phyloP scores from a whole-genome alignment of 371 early-diverging fungal species.

The Lichtheimia ornata region DNA sequence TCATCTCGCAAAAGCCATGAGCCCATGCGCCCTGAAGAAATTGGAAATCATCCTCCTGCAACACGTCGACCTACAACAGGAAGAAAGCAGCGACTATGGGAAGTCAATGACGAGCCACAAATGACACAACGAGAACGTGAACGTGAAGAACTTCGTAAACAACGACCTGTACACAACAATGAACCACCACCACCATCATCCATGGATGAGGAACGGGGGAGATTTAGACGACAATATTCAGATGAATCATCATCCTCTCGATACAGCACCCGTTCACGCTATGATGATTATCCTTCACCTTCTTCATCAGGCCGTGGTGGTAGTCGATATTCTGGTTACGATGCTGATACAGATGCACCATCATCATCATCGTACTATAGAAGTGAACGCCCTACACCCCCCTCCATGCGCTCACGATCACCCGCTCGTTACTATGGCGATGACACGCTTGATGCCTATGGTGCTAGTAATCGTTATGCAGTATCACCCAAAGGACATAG shows the following conservation, averaged over 20 bases:
- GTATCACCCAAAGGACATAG: constrained; percentile 5
- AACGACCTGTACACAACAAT: constrained; percentile 4
- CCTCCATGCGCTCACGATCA: constrained; percentile 4
- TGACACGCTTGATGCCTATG: not conserved
- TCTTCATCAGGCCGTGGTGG: not conserved
- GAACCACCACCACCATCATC: not conserved
- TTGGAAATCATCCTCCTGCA: not conserved
- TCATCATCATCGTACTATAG: not conserved
- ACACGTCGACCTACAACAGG: constrained; percentile 8
- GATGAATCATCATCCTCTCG: not conserved
- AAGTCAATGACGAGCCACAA: constrained; percentile 23
- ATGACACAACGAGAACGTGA: constrained; percentile 39
- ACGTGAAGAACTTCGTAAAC: constrained; percentile 35
- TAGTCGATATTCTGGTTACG: constrained; percentile 2
- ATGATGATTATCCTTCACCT: not conserved
- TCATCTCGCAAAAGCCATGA: too few species aligned
- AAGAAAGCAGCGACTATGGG: constrained; percentile 35
- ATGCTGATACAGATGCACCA: constrained; percentile 8
- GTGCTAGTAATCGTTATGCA: constrained; percentile 1
- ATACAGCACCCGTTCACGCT: not conserved
- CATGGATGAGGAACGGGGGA: not conserved
- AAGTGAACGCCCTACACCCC: constrained; percentile 4
- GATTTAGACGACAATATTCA: not conserved
- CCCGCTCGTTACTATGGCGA: constrained; percentile 1
- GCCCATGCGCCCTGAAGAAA: too few species aligned